phyloP scores from a whole-genome alignment of 2,329 filamentous ascomycete genomes.

The Furcasterigmium furcatum region DNA sequence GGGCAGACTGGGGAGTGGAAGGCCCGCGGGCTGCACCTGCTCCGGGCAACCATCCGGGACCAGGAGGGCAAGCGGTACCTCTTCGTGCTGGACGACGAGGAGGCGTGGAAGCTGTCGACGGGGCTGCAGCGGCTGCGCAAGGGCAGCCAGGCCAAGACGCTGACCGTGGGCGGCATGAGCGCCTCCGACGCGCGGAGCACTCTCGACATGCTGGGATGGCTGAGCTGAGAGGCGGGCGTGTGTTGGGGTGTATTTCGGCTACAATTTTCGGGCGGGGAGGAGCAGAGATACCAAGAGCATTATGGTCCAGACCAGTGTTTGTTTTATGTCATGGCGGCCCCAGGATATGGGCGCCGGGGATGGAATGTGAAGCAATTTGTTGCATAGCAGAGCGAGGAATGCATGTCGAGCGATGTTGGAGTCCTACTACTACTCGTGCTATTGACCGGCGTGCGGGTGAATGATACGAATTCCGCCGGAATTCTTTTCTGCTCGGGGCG shows the following conservation, averaged over 20 bases:
- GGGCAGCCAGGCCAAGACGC: constrained; percentile 56
- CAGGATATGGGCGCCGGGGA: constrained; percentile 1
- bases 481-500: too few relatives aligned
- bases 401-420: background rate
- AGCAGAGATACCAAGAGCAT: background rate
- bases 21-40: constrained; percentile 54
- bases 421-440: too few relatives aligned
- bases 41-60: constrained; percentile 62
- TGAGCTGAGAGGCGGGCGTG: background rate
- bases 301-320: background rate
- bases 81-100: constrained; percentile 61
- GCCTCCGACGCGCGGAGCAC: constrained; percentile 49
- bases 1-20: constrained; percentile 53
- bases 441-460: too few relatives aligned
- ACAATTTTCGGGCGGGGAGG: background rate
- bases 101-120: constrained; percentile 65
- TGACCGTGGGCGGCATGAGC: constrained; percentile 56
- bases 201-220: constrained; percentile 58
- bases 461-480: too few relatives aligned
- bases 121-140: constrained; percentile 58
- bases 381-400: constrained; percentile 14
- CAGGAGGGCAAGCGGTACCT: constrained; percentile 65
- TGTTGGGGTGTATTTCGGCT: constrained; percentile 3
- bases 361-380: constrained; percentile 10
- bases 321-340: constrained; percentile 3